Evolutionary conservation across 345 rosid genomes (phyloP).

Genomic region (Turnera subulata): DNA sequence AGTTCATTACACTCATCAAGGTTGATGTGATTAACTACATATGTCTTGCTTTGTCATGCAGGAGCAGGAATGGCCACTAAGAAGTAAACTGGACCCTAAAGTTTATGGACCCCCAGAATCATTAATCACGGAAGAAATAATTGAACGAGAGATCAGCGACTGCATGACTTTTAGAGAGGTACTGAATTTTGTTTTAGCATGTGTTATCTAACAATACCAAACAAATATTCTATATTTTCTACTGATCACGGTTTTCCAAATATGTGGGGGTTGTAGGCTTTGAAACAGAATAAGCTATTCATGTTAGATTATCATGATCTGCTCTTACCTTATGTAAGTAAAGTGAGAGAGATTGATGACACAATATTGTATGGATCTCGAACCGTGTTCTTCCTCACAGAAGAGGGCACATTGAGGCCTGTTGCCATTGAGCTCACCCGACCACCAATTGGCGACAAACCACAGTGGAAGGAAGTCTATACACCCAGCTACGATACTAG

Average conservation of each 20-base stretch:
- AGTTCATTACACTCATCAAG: no score
- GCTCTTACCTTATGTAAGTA: conserved; percentile 57
- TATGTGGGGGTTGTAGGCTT: conserved; percentile 3
- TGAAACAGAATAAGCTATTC: conserved; percentile 32
- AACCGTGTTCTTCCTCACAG: conserved; percentile 53
- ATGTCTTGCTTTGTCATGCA: no score
- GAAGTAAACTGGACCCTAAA: conserved; percentile 60
- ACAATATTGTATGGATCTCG: conserved; percentile 63
- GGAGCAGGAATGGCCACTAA: conserved; percentile 94
- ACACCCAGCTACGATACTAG: conserved; percentile 36
- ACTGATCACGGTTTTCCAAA: neutral
- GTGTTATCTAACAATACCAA: no score
- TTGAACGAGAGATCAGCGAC: conserved; percentile 56
- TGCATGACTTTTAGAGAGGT: conserved; percentile 56
- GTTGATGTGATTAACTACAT: no score
- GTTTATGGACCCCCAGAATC: conserved; percentile 65
- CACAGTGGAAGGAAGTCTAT: conserved; percentile 63
- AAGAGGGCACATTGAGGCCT: conserved; percentile 47
- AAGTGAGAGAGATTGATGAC: conserved; percentile 45
- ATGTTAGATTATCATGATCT: conserved; percentile 57
- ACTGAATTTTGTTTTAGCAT: no score
- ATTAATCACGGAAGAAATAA: conserved; percentile 52
- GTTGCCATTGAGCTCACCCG: conserved; percentile 64
- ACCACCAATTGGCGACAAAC: conserved; percentile 46
- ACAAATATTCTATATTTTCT: no score